Conservation (phyloP, 2,329 filamentous ascomycete genomes). For the Neofusicoccum parvum region DNA sequence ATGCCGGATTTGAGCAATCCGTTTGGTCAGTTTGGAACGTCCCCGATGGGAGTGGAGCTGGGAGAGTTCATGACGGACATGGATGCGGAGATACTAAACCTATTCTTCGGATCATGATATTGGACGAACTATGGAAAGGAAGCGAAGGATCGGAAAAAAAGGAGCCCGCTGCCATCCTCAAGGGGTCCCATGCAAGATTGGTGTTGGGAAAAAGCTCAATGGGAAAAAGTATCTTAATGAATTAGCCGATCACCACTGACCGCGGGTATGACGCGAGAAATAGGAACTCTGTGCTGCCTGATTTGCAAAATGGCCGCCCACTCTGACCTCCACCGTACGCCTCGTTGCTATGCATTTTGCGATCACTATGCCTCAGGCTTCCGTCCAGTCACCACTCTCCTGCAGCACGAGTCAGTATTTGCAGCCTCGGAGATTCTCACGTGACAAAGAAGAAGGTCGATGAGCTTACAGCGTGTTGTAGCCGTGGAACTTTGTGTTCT, state of each 20-base stretch:
- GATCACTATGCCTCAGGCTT: background rate
- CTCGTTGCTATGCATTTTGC: background rate
- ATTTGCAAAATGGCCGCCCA: background rate
- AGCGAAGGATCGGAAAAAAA: too few species aligned
- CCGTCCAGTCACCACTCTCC: conserved; percentile 1
- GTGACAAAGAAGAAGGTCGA: background rate
- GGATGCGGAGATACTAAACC: conserved; percentile 28
- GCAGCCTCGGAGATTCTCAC: background rate
- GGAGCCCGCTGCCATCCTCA: too few species aligned
- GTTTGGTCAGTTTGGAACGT: conserved; percentile 6
- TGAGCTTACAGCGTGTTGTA: conserved; percentile 32
- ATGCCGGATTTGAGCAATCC: background rate
- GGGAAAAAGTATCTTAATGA: too few species aligned
- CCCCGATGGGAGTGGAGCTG: conserved; percentile 37
- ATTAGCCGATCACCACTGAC: background rate
- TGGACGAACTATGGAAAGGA: too few species aligned
- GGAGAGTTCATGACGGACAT: conserved; percentile 43
- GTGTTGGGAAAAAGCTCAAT: too few species aligned
- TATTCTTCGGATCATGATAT: background rate
- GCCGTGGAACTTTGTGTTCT: conserved; percentile 25
- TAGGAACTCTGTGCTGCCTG: background rate
- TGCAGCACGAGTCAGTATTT: background rate
- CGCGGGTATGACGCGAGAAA: background rate
- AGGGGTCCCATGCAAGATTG: too few species aligned
- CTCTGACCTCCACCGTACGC: background rate